Evolutionary conservation across 2,329 filamentous ascomycete species (phyloP).

Genomic region (Thelonectria discophora): DNA sequence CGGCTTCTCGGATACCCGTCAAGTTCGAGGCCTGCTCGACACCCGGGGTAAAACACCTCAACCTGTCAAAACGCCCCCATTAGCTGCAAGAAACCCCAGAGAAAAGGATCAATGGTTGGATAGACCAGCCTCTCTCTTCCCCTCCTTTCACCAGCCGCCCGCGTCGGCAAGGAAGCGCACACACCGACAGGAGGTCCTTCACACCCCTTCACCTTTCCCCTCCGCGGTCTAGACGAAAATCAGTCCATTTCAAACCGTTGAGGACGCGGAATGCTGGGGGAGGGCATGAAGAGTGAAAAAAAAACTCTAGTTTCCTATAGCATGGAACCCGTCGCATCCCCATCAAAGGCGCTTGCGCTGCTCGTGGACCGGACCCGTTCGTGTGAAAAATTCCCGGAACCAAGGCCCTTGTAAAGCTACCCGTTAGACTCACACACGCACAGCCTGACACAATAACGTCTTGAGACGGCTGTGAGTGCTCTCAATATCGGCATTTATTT

Average conservation of each 20-base stretch:
- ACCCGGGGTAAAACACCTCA: constrained; percentile 12
- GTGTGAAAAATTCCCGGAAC: constrained; percentile 21
- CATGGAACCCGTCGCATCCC: background rate
- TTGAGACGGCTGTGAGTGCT: constrained; percentile 13
- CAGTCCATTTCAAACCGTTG: constrained; percentile 27
- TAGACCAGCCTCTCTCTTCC: background rate
- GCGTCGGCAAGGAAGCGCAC: constrained; percentile 18
- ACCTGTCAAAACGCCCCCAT: constrained; percentile 6
- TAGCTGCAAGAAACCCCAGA: background rate
- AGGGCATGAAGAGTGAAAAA: constrained; percentile 3
- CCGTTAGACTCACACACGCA: constrained; percentile 23
- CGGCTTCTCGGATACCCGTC: constrained; percentile 7
- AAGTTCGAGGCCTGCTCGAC: no score
- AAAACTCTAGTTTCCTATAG: constrained; percentile 2
- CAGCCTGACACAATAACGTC: constrained; percentile 7
- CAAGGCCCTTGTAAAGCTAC: constrained; percentile 18
- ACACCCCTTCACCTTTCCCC: constrained; percentile 4
- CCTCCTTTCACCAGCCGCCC: constrained; percentile 21
- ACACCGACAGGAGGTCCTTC: constrained; percentile 23
- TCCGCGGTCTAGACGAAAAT: constrained; percentile 21
- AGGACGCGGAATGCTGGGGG: background rate
- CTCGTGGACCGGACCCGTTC: constrained; percentile 9
- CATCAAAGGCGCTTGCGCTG: constrained; percentile 5
- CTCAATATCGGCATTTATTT: constrained; percentile 15
- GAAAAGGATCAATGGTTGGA: background rate